Conservation (phyloP, 495 filamentous ascomycete genomes). For the Amphirosellinia nigrospora region DNA sequence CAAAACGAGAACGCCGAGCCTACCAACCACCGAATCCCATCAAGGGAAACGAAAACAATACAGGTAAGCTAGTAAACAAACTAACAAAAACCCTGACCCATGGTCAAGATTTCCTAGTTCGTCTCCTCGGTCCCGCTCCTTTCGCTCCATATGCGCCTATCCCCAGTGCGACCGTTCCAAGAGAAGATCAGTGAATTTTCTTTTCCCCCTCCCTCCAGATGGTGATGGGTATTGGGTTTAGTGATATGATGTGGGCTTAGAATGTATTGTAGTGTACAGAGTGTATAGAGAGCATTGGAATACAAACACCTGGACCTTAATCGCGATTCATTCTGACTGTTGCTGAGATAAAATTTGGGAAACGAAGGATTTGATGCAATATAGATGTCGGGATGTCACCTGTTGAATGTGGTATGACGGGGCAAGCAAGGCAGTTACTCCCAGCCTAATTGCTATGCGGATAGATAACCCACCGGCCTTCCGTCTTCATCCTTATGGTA, state of each 20-base stretch:
- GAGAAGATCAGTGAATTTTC: background rate
- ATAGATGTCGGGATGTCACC: background rate
- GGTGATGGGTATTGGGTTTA: background rate
- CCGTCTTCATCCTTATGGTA: background rate
- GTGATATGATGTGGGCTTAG: background rate
- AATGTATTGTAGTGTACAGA: background rate
- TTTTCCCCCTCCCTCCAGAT: background rate
- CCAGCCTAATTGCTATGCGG: background rate
- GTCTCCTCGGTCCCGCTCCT: background rate
- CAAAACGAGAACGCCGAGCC: background rate
- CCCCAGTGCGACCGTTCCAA: background rate
- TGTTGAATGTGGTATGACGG: background rate
- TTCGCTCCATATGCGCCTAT: background rate
- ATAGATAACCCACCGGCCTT: background rate
- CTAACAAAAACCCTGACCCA: background rate
- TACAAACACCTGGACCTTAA: background rate
- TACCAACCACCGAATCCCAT: background rate
- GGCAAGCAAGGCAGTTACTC: background rate
- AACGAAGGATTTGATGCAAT: background rate
- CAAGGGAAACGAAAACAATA: background rate
- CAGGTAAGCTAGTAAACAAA: background rate
- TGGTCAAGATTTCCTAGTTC: background rate
- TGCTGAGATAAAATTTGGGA: background rate
- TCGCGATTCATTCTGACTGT: background rate
- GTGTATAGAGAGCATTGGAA: background rate